phyloP scores from a whole-genome alignment of 2,329 filamentous ascomycete species.

The Nigrospora sphaerica region DNA sequence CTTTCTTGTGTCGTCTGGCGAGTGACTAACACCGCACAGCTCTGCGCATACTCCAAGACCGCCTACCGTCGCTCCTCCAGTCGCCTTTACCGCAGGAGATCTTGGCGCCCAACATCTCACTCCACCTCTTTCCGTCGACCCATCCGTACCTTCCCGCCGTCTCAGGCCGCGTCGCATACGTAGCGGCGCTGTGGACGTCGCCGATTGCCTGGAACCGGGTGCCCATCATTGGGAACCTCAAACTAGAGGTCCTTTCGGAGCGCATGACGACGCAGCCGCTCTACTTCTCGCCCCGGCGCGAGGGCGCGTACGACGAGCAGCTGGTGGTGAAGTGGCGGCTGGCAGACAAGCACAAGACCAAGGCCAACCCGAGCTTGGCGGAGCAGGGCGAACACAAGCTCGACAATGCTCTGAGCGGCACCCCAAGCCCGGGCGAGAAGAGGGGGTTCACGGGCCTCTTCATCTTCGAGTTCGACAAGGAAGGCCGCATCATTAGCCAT shows the following conservation, averaged over 20 bases:
- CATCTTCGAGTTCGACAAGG: conserved; percentile 87
- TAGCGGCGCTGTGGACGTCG: conserved; percentile 89
- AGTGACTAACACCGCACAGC: conserved; percentile 31
- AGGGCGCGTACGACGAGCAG: conserved; percentile 64
- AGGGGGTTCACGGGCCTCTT: conserved; percentile 88
- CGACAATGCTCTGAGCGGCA: conserved; percentile 24
- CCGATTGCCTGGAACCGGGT: conserved; percentile 93
- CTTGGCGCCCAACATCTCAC: conserved; percentile 65
- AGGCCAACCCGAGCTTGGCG: conserved; percentile 17
- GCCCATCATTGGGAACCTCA: conserved; percentile 84
- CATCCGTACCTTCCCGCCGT: conserved; percentile 90
- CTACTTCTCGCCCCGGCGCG: conserved; percentile 36
- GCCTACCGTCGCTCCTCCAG: conserved; percentile 60
- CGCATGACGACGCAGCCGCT: conserved; percentile 65
- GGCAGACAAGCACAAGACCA: conserved; percentile 37
- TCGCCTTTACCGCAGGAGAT: conserved; percentile 66
- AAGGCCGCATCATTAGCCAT: conserved; percentile 78
- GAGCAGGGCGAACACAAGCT: conserved; percentile 25
- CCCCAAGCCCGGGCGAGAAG: conserved; percentile 47
- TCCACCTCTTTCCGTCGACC: conserved; percentile 66
- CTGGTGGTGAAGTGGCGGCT: conserved; percentile 89
- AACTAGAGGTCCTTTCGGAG: conserved; percentile 80
- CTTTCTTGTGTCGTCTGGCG: background rate
- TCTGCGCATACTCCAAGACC: conserved; percentile 57
- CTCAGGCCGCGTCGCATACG: conserved; percentile 82